Conservation (phyloP, 2,329 filamentous ascomycete species). For the Lasiodiplodia sp. region DNA sequence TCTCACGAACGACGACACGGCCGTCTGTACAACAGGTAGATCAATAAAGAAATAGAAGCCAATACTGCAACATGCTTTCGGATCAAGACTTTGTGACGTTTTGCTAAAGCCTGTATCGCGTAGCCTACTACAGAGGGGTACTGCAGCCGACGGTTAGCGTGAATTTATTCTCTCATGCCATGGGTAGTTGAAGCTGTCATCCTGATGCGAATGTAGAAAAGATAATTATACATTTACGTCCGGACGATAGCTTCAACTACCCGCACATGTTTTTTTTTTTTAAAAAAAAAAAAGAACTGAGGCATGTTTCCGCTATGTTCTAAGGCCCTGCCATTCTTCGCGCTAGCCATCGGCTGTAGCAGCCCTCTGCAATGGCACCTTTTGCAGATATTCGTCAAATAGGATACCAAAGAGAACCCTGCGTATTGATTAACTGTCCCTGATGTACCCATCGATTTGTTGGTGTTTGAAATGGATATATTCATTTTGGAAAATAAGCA, state of each 20-base stretch:
- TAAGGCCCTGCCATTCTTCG: too few relatives aligned
- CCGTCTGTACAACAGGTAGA: conserved; percentile 4
- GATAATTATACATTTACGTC: too few relatives aligned
- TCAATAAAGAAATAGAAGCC: background rate
- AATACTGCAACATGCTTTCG: background rate
- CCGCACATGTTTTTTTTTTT: too few relatives aligned
- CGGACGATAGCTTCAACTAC: too few relatives aligned
- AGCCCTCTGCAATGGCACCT: background rate
- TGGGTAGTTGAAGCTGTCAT: too few relatives aligned
- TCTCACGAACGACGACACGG: conserved; percentile 2
- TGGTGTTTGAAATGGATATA: background rate
- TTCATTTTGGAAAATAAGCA: background rate
- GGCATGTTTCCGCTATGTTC: too few relatives aligned
- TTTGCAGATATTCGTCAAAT: background rate
- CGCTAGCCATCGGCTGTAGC: too few relatives aligned
- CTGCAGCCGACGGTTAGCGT: too few relatives aligned
- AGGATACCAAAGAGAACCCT: background rate
- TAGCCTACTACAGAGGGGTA: background rate
- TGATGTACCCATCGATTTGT: background rate
- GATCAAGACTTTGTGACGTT: background rate
- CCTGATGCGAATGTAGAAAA: too few relatives aligned
- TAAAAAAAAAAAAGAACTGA: too few relatives aligned
- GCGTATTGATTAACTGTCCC: background rate
- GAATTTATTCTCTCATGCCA: too few relatives aligned
- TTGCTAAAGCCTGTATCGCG: background rate